Base-by-base conservation (phyloP, 495 filamentous ascomycete species). In the Neurospora sp. region DNA sequence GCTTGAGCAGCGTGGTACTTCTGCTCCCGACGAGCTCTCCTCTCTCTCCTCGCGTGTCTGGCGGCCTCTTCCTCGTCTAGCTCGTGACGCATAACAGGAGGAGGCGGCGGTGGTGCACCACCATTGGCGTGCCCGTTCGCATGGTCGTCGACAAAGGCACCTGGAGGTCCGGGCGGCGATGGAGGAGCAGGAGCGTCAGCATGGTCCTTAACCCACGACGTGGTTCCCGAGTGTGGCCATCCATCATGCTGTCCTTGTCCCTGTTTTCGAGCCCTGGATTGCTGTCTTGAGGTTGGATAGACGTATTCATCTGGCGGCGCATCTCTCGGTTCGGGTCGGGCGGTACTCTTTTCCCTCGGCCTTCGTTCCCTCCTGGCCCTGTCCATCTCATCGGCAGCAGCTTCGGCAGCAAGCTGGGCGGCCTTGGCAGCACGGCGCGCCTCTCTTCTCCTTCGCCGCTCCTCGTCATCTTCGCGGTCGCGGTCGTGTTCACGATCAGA, bases 201-300 rank as follows among this genome's bases (percentile, higher is more conserved):
- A 76, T 88, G 86, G n/a, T 89, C 87, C 78, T 88, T 87, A 12
- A 88, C 87, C 87, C 87, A 89, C 5, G 86, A 88, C 49, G 85
- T 84, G 11, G 87, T 89, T 16, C 86, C 86, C 42, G 85, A 87
- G 73, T 87, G 86, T 6, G 87, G 86, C 87, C 87, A 88, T 18
- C 71, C 82, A 73, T 75, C 77, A 74, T 81, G 82, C 73, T 54
- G 78, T 78, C 72, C 76, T 74, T 54, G 78, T 76, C 72, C 76
- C 39, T 80, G 82, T 27, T 83, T 79, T 35, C 84, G 80, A 11
- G 83, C 78, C 75, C 82, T 80, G 76, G 54, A 35, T 62, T 31
- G 54, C 12, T 31, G 23, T 9, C 83, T 84, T 9, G 46, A 54
- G 5, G 46, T 23, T 23, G 83, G 80, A 74, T 87, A 87, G 71